Conservation (phyloP, 1,139 yeast species). For the Taiozyma sp. region DNA sequence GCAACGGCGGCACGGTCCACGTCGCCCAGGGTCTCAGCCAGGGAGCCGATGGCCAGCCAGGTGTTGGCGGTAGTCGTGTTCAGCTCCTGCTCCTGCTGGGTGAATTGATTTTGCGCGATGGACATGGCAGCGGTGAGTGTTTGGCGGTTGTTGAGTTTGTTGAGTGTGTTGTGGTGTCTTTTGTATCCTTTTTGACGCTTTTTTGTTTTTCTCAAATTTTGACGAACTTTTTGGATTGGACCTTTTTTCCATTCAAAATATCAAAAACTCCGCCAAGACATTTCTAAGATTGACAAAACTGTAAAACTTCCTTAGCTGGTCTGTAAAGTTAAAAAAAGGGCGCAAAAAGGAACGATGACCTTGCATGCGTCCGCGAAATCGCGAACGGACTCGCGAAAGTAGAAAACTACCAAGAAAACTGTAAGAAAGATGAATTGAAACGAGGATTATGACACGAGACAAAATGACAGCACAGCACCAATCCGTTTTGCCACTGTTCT, state of each 20-base stretch:
- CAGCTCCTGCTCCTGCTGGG: slow-evolving; percentile 25
- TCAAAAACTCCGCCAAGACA: neutral
- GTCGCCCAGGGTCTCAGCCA: slow-evolving; percentile 88
- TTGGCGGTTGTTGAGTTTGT: neutral
- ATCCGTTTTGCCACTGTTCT: neutral
- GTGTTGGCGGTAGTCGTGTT: slow-evolving; percentile 81
- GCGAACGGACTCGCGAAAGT: neutral
- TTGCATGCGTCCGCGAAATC: neutral
- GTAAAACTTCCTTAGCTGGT: neutral
- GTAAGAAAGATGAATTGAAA: neutral
- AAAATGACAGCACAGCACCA: neutral
- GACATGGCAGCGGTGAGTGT: neutral
- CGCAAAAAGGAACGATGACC: neutral
- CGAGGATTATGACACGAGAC: neutral
- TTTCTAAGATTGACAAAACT: neutral
- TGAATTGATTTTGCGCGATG: slow-evolving; percentile 12
- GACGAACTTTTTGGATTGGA: neutral
- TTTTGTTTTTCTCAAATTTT: neutral
- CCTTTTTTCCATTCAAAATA: neutral
- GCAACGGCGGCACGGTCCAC: slow-evolving; percentile 86
- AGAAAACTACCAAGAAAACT: neutral
- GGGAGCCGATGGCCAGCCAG: slow-evolving; percentile 88
- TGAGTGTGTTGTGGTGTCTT: neutral
- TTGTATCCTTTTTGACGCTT: neutral
- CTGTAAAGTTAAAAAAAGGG: neutral